Conservation (phyloP, 2,329 filamentous ascomycete species). For the Phialophora verrucosa region DNA sequence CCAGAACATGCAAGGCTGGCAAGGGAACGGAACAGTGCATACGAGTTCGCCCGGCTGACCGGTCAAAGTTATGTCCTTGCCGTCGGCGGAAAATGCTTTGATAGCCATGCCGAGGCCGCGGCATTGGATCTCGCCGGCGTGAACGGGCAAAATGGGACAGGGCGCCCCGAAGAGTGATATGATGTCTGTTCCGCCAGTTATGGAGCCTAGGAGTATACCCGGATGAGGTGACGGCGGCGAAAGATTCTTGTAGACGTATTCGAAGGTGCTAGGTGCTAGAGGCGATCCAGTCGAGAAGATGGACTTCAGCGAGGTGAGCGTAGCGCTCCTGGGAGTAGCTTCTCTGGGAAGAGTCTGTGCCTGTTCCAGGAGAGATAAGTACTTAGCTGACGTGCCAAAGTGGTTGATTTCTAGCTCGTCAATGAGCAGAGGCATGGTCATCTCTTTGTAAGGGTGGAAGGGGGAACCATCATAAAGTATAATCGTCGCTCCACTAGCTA, state of each 20-base stretch:
- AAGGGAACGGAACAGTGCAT: conserved; percentile 84
- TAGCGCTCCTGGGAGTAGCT: conserved; percentile 52
- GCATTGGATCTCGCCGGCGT: conserved; percentile 76
- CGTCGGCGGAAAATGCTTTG: conserved; percentile 59
- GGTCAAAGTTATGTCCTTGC: conserved; percentile 62
- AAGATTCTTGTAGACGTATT: conserved; percentile 77
- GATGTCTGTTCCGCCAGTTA: conserved; percentile 96
- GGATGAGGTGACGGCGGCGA: conserved; percentile 64
- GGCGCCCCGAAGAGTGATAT: conserved; percentile 92
- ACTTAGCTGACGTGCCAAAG: conserved; percentile 94
- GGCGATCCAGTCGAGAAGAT: conserved; percentile 96
- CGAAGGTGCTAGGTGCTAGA: conserved; percentile 88
- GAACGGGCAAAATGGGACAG: conserved; percentile 75
- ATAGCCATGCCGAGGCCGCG: conserved; percentile 82
- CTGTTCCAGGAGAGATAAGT: conserved; percentile 87
- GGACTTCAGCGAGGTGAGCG: conserved; percentile 67
- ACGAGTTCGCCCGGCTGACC: conserved; percentile 85
- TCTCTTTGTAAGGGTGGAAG: conserved; percentile 77
- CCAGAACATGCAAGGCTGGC: conserved; percentile 90
- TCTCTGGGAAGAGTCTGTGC: conserved; percentile 67
- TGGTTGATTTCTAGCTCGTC: conserved; percentile 83
- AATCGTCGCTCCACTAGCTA: conserved; percentile 81
- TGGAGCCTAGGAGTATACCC: conserved; percentile 84
- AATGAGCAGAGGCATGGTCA: conserved; percentile 82
- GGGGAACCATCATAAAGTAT: conserved; percentile 93